Base-by-base conservation (phyloP, 2,329 filamentous ascomycete genomes). In the Diaporthe caulivora region DNA sequence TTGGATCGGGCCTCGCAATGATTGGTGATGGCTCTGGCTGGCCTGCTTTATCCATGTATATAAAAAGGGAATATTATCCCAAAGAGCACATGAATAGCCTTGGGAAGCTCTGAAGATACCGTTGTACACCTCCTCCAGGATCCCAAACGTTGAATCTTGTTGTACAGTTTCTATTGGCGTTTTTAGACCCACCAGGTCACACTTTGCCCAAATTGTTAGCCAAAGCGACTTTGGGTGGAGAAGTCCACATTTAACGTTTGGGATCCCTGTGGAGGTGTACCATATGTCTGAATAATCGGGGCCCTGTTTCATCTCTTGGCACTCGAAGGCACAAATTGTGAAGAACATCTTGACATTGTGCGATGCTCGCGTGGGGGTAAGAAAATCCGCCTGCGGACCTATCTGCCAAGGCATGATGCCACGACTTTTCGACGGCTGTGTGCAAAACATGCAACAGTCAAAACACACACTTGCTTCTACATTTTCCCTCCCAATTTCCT, bases 371-470 rank as follows among this genome's bases (percentile, higher is more conserved):
- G n/a, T 42, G 17, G 57, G 34, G 26, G n/a, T 8, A 29, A 60
- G n/a, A 44, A 44, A 13, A 37, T 37, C 37, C 37, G 57, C 37
- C 57, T n/a, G 8, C 57, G 9, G 6, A 26, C 37, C 13, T 21
- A 15, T 3, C 7, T 13, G n/a, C 29, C 42, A 34, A 49, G 29
- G 42, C 60, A 65, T 49, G 42, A 49, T 24, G 60, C 42, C 42
- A 49, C 42, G 26, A 18, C 60, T 34, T 34, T 6, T 34, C 42
- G 42, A 49, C 26, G 42, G 42, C 26, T 64, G 42, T 64, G 42
- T 64, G 42, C 42, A 34, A 49, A 64, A 42, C 29, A 34, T 64
- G 26, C 18, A 49, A 65, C 42, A 65, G 42, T 34, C 42, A 65
- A 65, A 31, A 40, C 55, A 42, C n/a, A 34, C 58, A 2, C 42